A percentile compares a stretch with the other conserved stretches of the same genome.
Evolutionary conservation across 176 grass and related monocot species (phyloP).

Genomic region (Lolium perenne): DNA sequence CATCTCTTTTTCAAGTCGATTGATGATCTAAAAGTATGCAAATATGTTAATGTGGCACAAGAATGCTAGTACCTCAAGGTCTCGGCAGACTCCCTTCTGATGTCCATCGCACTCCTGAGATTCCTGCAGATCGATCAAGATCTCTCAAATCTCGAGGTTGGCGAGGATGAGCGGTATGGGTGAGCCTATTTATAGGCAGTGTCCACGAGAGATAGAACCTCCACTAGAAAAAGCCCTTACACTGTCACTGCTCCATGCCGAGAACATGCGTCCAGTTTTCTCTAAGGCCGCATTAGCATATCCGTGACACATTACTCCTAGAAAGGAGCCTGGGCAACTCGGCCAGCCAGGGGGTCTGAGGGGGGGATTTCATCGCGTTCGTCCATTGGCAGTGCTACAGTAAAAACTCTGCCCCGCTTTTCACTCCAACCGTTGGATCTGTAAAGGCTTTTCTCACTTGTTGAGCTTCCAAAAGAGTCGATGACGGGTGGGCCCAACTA

Average conservation of each 20-base stretch:
- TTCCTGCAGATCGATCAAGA: constrained; percentile 18
- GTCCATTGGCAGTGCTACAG: no score
- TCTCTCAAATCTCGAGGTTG: constrained; percentile 44
- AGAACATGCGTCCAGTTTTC: neutral
- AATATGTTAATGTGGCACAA: neutral
- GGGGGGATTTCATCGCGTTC: no score
- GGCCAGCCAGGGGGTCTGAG: no score
- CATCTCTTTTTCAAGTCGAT: neutral
- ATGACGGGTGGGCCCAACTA: no score
- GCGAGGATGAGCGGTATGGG: constrained; percentile 1
- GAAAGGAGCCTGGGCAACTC: no score
- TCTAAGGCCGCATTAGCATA: neutral
- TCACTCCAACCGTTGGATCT: no score
- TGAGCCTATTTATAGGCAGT: constrained; percentile 57
- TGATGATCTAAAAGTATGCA: neutral
- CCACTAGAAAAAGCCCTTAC: neutral
- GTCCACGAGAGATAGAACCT: constrained; percentile 34
- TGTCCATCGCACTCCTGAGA: constrained; percentile 43
- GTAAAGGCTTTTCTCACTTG: no score
- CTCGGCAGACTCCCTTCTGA: constrained; percentile 57
- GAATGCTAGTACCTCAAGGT: constrained; percentile 50
- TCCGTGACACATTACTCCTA: neutral
- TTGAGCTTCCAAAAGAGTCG: no score
- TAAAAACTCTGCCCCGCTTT: no score
- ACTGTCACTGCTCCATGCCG: neutral